These are phyloP conservation scores for Houttuynia cordata DNA, from an alignment of 164 flowering plant genomes.

Conservation along the genomic window DNA sequence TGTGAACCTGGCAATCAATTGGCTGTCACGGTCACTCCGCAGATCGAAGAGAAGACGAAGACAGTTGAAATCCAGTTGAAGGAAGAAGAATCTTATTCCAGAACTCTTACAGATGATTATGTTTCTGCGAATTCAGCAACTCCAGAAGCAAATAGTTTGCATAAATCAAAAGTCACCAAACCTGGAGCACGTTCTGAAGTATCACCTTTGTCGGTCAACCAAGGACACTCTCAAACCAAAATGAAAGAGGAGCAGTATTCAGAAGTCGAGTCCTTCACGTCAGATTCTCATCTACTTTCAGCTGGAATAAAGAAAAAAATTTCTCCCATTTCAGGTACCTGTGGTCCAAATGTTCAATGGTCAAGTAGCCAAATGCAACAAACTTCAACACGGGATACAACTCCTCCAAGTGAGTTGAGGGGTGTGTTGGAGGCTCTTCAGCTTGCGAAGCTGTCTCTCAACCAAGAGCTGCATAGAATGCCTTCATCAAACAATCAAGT, in stretches of 20 bases:
- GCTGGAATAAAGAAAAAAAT: neutral
- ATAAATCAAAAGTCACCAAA: conserved; percentile 14
- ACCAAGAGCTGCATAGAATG: conserved; percentile 23
- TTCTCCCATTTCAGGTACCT: neutral
- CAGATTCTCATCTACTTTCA: neutral
- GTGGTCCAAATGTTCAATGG: conserved; percentile 6
- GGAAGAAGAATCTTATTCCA: conserved; percentile 10
- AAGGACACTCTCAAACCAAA: neutral
- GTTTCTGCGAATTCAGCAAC: conserved; percentile 4
- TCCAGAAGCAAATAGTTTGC: neutral
- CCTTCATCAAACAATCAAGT: conserved; percentile 16
- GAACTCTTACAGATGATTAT: conserved; percentile 5
- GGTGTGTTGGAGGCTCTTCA: conserved; percentile 59
- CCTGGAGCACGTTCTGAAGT: conserved; percentile 2
- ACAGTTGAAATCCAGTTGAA: conserved; percentile 7
- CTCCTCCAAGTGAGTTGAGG: conserved; percentile 13
- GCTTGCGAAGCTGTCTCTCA: conserved; percentile 47
- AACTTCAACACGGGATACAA: conserved; percentile 21
- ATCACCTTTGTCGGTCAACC: too few species aligned
- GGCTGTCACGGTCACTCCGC: conserved; percentile 20
- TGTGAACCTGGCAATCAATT: conserved; percentile 68
- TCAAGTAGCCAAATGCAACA: conserved; percentile 14
- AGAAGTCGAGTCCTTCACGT: neutral
- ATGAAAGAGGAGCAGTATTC: neutral
- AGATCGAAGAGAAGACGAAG: conserved; percentile 16